phyloP scores from a whole-genome alignment of 1,284 basidiomycete species.

The Cerrena zonata region DNA sequence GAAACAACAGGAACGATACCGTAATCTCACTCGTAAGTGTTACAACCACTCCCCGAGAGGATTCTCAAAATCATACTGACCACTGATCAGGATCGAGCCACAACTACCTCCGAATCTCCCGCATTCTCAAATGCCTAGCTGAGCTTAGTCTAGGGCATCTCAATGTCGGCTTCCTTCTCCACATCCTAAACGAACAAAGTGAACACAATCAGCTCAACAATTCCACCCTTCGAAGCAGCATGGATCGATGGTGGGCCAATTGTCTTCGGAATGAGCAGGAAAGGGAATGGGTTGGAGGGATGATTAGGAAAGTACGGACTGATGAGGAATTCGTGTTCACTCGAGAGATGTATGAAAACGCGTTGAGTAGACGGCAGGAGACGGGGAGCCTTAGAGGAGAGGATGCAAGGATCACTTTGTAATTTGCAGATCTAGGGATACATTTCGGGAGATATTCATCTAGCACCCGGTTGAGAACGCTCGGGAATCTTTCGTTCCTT shows the following conservation, averaged over 20 bases:
- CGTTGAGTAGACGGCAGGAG: conserved; percentile 36
- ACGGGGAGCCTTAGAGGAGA: conserved; percentile 20
- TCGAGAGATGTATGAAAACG: conserved; percentile 48
- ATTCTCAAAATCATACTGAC: not conserved
- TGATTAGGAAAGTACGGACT: conserved; percentile 44
- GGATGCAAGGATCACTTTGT: not conserved
- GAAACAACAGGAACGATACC: conserved; percentile 47
- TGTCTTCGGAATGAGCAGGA: conserved; percentile 60
- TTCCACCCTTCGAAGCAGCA: conserved; percentile 46
- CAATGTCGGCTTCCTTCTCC: conserved; percentile 63
- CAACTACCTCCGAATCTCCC: conserved; percentile 73
- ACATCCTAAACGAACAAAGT: conserved; percentile 66
- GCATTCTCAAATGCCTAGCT: conserved; percentile 71
- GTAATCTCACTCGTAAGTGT: conserved; percentile 61
- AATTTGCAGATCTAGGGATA: not conserved
- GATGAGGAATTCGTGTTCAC: conserved; percentile 44
- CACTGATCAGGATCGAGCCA: conserved; percentile 48
- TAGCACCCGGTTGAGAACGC: not conserved
- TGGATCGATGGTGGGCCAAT: conserved; percentile 76
- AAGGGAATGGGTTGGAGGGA: conserved; percentile 45
- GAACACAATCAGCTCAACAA: conserved; percentile 49
- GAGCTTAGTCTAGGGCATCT: conserved; percentile 59
- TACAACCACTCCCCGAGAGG: not conserved
- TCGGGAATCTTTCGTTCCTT: not conserved
- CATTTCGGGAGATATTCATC: not conserved